A percentile compares a stretch with the other conserved stretches of the same genome.
Conservation (phyloP, 805 yeast genomes). For the Saccharomycopsis vini region DNA sequence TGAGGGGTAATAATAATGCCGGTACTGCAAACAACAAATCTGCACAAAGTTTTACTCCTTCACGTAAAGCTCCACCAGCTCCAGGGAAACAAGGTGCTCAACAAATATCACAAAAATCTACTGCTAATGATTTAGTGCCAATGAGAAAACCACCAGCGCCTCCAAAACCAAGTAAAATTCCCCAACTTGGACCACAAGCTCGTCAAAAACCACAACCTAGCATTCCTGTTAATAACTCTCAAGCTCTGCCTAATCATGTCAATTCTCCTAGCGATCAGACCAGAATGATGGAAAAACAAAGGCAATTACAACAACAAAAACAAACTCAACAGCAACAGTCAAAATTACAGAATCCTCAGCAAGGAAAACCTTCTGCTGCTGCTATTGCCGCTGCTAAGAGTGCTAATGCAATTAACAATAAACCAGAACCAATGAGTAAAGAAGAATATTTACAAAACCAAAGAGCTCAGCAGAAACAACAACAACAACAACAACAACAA, state of each 20-base stretch:
- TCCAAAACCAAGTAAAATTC: conserved; percentile 24
- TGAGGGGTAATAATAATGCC: conserved; percentile 1
- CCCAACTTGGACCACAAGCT: not conserved
- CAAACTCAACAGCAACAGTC: conserved; percentile 14
- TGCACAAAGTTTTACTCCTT: conserved; percentile 27
- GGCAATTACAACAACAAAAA: conserved; percentile 17
- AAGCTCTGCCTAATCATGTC: conserved; percentile 18
- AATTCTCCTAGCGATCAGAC: conserved; percentile 7
- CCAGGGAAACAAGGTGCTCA: conserved; percentile 22
- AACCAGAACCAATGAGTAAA: conserved; percentile 16
- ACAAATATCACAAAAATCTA: not conserved
- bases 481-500: conserved; percentile 23
- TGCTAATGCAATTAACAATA: not conserved
- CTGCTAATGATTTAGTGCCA: conserved; percentile 32
- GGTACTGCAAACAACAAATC: no score
- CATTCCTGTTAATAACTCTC: conserved; percentile 1
- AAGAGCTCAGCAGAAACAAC: no score
- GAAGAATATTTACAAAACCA: conserved; percentile 21
- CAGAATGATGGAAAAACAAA: conserved; percentile 16
- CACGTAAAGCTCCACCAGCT: conserved; percentile 34
- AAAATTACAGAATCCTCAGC: conserved; percentile 6
- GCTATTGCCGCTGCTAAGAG: not conserved
- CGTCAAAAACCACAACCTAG: conserved; percentile 10
- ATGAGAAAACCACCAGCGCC: conserved; percentile 51
- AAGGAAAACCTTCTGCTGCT: conserved; percentile 2